Evolutionary conservation across 108 stramenopile genomes (phyloP).

Genomic region (Aurantiochytrium sp.): DNA sequence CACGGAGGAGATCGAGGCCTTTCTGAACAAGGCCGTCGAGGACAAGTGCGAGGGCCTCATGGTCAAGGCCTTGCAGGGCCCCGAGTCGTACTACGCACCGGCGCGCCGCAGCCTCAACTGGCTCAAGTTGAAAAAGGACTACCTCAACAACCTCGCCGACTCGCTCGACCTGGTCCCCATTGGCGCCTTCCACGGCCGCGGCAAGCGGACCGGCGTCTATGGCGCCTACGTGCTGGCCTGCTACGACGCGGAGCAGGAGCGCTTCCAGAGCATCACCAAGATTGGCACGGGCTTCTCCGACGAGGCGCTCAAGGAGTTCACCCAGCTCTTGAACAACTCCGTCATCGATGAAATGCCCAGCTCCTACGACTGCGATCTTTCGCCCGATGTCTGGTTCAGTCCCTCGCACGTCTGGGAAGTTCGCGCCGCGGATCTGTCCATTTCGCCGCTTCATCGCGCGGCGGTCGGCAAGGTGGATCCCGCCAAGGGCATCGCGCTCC

Average conservation of each 20-base stretch:
- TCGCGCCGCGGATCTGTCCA: slow-evolving; percentile 93
- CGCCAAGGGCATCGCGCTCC: slow-evolving; percentile 89
- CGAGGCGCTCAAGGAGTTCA: slow-evolving; percentile 74
- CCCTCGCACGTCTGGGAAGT: slow-evolving; percentile 96
- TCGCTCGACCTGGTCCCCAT: slow-evolving; percentile 96
- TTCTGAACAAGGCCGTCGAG: slow-evolving; percentile 89
- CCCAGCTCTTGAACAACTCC: slow-evolving; percentile 69
- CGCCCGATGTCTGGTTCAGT: slow-evolving; percentile 94
- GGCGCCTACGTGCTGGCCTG: slow-evolving; percentile 97
- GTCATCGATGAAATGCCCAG: slow-evolving; percentile 66
- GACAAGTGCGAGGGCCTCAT: slow-evolving; percentile 98
- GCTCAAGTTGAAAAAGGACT: slow-evolving; percentile 99
- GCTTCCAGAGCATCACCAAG: slow-evolving; percentile 96
- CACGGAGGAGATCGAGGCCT: slow-evolving; percentile 70
- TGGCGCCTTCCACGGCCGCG: slow-evolving; percentile 90
- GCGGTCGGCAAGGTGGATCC: slow-evolving; percentile 75
- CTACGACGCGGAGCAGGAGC: slow-evolving; percentile 90
- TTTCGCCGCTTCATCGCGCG: slow-evolving; percentile 79
- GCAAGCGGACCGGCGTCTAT: slow-evolving; percentile 88
- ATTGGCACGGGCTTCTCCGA: slow-evolving; percentile 99
- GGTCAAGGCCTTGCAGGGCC: slow-evolving; percentile 93
- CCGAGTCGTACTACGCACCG: slow-evolving; percentile 84
- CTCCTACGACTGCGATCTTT: slow-evolving; percentile 72
- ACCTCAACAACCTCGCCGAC: slow-evolving; percentile 95
- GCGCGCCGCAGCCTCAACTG: slow-evolving; percentile 91